These are phyloP conservation scores for Trypanosomatidae sp. DNA, from an alignment of 208 protist genomes.

Conservation along the genomic window DNA sequence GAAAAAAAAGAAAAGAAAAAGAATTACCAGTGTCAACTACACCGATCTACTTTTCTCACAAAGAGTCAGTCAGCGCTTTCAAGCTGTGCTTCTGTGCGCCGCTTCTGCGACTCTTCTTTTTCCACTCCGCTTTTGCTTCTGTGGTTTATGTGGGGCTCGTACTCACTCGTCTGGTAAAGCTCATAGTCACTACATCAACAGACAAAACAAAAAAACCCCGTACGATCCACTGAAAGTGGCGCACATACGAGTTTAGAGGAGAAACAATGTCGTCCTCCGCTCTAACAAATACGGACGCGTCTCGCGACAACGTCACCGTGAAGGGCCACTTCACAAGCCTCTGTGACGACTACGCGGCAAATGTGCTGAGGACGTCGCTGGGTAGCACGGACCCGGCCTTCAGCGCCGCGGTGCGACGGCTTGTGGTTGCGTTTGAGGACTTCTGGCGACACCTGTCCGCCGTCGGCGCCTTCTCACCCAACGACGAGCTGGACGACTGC, in stretches of 20 bases:
- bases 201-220: too few relatives aligned
- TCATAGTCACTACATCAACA: too few relatives aligned
- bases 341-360: constrained; percentile 39
- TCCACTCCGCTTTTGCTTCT: background rate
- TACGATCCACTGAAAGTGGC: too few relatives aligned
- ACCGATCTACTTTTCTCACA: background rate
- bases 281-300: background rate
- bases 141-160: background rate
- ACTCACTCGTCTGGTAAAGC: background rate
- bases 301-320: constrained; percentile 39
- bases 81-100: background rate
- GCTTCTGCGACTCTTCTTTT: background rate
- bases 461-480: constrained; percentile 71
- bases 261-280: background rate
- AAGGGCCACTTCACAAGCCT: constrained; percentile 64
- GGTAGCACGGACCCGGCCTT: constrained; percentile 33
- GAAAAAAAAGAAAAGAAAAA: too few relatives aligned
- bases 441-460: constrained; percentile 62
- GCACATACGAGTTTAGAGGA: too few relatives aligned
- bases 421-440: constrained; percentile 65
- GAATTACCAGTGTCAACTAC: too few relatives aligned
- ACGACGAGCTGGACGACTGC: constrained; percentile 84
- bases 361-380: constrained; percentile 35
- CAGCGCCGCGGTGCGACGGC: constrained; percentile 22
- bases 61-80: background rate